Base-by-base conservation (phyloP, 1,284 basidiomycete species). In the Neonothopanus nambi region DNA sequence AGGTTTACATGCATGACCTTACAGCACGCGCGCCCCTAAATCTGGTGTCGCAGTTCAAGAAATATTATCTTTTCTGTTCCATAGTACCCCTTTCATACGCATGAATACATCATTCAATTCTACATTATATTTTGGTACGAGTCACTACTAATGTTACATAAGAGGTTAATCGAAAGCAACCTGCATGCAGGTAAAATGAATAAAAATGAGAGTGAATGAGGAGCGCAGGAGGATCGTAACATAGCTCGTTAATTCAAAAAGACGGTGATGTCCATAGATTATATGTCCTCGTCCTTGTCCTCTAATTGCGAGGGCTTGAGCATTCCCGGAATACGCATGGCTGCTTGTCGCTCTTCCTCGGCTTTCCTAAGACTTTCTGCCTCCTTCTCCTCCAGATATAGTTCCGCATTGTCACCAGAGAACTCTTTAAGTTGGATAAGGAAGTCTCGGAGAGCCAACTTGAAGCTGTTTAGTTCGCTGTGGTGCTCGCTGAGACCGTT, bases 281-380 rank as follows among this genome's bases (percentile, higher is more conserved):
- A 89, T 63, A 90, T 85, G 66, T 91, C 89, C 70, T 93, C 91
- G 67, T 93, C 91, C 71, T 88, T 88, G 75, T 95, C 94, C 67
- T 95, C 93, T 67, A 97, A 69, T 72, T 95, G 92, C 62, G 89
- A 90, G 28, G 96, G 96, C 73, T 98, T 98, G 69, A 98, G 81
- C 91, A 99, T 93, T 52, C 97, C 97, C n/a, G 96, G 97, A 58
- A 99, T 94, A 61, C 91, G 85, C 79, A 93, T 91, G 17, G 95
- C 95, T 30, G 87, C 82, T 73, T 94, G 85, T 52, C 89, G 87
- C 72, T 98, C 95, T 57, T 86, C 88, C 57, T 87, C 84, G 0
- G 85, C 76, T 63, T 80, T 80, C 63, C 70, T 73, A 61, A 76
- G 85, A 74, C 53, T 79, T 70, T 97, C 95, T 4, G 85, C 84